These are phyloP conservation scores for Endotrypanum monterogeii DNA, from an alignment of 208 protist species.

Conservation along the genomic window DNA sequence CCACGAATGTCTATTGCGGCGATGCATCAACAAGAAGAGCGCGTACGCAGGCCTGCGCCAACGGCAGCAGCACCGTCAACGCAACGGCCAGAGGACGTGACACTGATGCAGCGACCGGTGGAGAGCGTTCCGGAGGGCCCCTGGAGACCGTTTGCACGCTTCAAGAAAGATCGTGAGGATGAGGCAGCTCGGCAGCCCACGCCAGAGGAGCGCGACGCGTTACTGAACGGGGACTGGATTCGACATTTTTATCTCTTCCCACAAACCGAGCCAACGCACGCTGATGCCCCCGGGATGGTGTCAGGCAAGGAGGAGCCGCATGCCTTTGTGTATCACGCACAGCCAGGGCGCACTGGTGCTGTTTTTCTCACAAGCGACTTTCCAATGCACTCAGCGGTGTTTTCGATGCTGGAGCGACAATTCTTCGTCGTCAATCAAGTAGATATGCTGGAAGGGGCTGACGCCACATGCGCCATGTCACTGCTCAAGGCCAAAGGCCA, in stretches of 20 bases:
- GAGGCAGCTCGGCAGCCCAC: constrained; percentile 47
- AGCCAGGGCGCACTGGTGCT: constrained; percentile 81
- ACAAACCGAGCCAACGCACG: background rate
- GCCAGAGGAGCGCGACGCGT: constrained; percentile 72
- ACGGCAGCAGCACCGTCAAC: background rate
- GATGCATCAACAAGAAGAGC: constrained; percentile 35
- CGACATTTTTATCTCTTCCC: constrained; percentile 87
- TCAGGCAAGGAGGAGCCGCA: constrained; percentile 43
- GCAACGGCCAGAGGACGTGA: constrained; percentile 25
- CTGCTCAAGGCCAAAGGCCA: constrained; percentile 60
- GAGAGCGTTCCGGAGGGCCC: constrained; percentile 58
- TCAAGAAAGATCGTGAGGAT: constrained; percentile 41
- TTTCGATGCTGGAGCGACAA: constrained; percentile 78
- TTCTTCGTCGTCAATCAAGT: constrained; percentile 81
- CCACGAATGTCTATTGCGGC: constrained; percentile 41
- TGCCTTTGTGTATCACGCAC: constrained; percentile 82
- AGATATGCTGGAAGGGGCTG: constrained; percentile 52
- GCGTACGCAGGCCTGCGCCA: background rate
- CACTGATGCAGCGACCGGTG: constrained; percentile 30
- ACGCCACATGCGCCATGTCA: constrained; percentile 47
- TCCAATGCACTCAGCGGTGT: constrained; percentile 81
- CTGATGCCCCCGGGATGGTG: background rate
- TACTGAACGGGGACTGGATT: constrained; percentile 86
- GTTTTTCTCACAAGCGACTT: constrained; percentile 78
- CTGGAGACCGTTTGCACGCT: constrained; percentile 77